A percentile compares a stretch with the other conserved stretches of the same genome.
These are phyloP conservation scores for Nakaseomyces glabratus DNA, from an alignment of 1,139 yeast species.

Conservation along the genomic window DNA sequence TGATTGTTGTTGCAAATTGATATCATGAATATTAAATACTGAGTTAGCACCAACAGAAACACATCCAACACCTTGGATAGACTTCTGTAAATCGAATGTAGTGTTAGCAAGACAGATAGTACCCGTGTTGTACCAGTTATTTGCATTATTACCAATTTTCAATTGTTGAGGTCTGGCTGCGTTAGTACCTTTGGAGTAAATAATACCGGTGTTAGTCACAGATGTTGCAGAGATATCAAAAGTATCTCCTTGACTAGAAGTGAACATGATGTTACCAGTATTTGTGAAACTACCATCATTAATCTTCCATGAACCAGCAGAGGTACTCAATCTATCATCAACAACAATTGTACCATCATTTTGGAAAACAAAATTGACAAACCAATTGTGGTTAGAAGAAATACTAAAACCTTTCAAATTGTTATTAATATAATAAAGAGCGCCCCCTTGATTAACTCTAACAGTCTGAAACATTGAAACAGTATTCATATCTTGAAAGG, in stretches of 20 bases:
- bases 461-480: conserved; percentile 1
- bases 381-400: not conserved
- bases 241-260: not conserved
- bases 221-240: not conserved
- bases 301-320: not conserved
- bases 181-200: conserved; percentile 1
- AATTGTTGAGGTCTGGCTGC: not conserved
- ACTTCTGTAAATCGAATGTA: not conserved
- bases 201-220: not conserved
- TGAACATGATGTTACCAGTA: conserved; percentile 2
- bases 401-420: not conserved
- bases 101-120: conserved; percentile 5
- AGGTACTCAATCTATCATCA: not conserved
- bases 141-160: not conserved
- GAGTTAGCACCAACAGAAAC: not conserved
- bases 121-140: not conserved
- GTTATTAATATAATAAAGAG: conserved; percentile 1
- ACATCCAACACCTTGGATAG: conserved; percentile 6
- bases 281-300: not conserved
- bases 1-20: not conserved
- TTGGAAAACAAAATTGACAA: not conserved
- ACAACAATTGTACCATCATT: conserved; percentile 2
- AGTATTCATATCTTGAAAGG: not conserved
- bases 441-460: conserved; percentile 1
- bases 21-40: not conserved